A percentile compares a stretch with the other conserved stretches of the same genome.
Evolutionary conservation across 75 land plant genomes (phyloP).

Genomic region (Cupressus sempervirens): DNA sequence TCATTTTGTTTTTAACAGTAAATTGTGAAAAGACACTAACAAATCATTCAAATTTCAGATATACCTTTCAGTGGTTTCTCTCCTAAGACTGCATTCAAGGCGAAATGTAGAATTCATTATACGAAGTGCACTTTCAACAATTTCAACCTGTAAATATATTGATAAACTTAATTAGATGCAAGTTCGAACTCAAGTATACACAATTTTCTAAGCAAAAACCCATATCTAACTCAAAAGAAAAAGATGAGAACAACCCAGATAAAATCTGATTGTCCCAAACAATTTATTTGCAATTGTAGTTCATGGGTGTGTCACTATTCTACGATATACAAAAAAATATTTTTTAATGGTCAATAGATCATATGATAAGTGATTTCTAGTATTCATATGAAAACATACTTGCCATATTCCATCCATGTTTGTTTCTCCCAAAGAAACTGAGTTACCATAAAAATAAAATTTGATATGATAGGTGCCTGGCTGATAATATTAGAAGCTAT

Average conservation of each 20-base stretch:
- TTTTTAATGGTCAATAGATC: not conserved
- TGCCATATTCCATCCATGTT: no score
- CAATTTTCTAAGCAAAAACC: not conserved
- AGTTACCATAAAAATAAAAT: no score
- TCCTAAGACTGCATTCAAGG: not conserved
- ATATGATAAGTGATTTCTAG: no score
- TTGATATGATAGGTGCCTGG: no score
- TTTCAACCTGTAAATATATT: not conserved
- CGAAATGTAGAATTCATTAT: not conserved
- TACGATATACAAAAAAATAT: no score
- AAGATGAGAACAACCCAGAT: not conserved
- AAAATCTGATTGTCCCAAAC: not conserved
- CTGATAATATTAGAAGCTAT: no score
- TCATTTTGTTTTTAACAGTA: no score
- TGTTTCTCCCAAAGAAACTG: no score
- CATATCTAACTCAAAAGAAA: not conserved
- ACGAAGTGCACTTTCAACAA: not conserved
- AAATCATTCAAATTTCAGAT: not conserved
- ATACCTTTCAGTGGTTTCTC: not conserved
- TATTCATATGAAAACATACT: no score
- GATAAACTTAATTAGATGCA: not conserved
- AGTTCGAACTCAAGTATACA: not conserved
- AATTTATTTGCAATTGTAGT: not conserved
- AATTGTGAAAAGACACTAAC: not conserved
- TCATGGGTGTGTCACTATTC: not conserved